Evolutionary conservation across 2,329 filamentous ascomycete species (phyloP), one percentile per base, ranked within the genome.

Genomic region (Cercospora brassicicola): DNA sequence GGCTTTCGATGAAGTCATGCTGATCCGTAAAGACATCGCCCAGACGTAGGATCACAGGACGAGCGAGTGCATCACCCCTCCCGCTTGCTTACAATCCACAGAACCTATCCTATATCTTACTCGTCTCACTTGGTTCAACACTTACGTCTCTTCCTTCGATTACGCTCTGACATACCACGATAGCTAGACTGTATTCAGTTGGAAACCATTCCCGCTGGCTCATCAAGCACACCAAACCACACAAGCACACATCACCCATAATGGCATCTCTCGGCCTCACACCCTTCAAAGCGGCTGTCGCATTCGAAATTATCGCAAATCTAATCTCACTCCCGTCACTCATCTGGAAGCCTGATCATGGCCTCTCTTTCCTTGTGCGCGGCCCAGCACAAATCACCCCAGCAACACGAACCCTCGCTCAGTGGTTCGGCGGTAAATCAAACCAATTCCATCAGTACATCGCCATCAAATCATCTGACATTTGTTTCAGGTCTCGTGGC

Each of bases 221-320:
- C 23, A 23, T 23, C 23, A 23, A 23, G 23, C 23, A 23, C 23
- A 23, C 23, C 28, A 7, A 28, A 28, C 28, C 28, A 28, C 28
- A 28, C 7, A 28, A 28, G 28, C 28, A 5, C 28, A 28, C 8
- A 30, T 30, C 30, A 33, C 8, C 45, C 42, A 20, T 42, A 9
- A 66, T 68, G 53, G 18, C 63, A 23, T 66, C 63, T 23, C 63
- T 64, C 23, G 60, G 60, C 45, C 64, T 69, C n/a, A 66, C 57
- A 13, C 62, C 64, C 6, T 69, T 69, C 55, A 57, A 65, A 57
- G 18, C 67, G 11, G 69, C 69, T 42, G 31, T 71, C 48, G 55
- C 62, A 51, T 11, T 65, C 61, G 67, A 69, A n/a, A 28, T 66
- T 13, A 15, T 30, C 23, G 59, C 51, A 10, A 65, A 69, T 39